These are phyloP conservation scores for Poa pratensis DNA, from an alignment of 176 grass and related monocot species.

Conservation along the genomic window DNA sequence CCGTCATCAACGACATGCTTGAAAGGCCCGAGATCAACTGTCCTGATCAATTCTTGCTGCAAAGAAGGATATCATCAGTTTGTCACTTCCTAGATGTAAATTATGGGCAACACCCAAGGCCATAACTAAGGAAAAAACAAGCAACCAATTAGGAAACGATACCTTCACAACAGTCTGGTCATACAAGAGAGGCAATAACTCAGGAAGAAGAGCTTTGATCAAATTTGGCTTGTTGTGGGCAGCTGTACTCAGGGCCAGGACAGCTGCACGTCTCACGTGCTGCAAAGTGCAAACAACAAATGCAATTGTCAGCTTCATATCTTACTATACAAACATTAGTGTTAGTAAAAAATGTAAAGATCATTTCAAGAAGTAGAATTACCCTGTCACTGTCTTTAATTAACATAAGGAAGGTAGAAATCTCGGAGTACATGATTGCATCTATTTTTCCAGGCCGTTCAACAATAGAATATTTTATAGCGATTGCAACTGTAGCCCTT, in stretches of 20 bases:
- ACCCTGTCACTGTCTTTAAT: constrained; percentile 29
- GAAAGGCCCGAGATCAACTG: constrained; percentile 31
- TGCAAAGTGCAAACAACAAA: constrained; percentile 8
- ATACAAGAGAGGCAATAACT: constrained; percentile 23
- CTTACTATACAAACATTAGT: background rate
- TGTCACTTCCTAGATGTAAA: constrained; percentile 17
- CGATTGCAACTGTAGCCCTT: constrained; percentile 32
- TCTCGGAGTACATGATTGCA: constrained; percentile 27
- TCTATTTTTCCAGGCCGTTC: constrained; percentile 22
- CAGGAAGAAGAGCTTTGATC: constrained; percentile 27
- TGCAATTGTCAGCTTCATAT: background rate
- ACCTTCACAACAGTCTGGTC: constrained; percentile 32
- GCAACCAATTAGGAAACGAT: background rate
- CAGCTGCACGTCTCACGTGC: constrained; percentile 29
- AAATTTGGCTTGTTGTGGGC: constrained; percentile 32
- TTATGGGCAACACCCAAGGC: background rate
- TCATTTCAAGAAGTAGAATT: constrained; percentile 15
- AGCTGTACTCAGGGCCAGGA: constrained; percentile 18
- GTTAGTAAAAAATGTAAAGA: constrained; percentile 3
- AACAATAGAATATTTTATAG: constrained; percentile 32
- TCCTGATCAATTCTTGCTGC: constrained; percentile 33
- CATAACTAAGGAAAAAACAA: background rate
- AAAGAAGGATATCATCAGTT: constrained; percentile 9
- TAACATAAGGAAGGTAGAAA: constrained; percentile 31
- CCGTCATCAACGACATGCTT: constrained; percentile 28